Conservation (phyloP, 768 basidiomycete genomes). For the Tulasnella sp. region DNA sequence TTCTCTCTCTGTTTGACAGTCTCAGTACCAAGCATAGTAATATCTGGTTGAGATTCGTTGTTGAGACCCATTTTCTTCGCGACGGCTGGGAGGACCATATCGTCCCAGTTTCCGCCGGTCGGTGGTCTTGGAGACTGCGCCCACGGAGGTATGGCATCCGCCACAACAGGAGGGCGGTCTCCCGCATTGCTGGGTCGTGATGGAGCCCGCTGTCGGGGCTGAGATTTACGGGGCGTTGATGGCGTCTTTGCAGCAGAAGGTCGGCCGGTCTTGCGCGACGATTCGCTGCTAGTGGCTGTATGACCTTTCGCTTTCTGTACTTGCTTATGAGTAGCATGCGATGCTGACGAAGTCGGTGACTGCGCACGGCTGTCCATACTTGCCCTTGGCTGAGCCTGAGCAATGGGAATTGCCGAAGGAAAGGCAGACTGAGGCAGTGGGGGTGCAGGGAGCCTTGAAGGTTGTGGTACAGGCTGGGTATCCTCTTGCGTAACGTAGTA, state of each 20-base stretch:
- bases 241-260: constrained; percentile 6
- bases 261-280: constrained; percentile 11
- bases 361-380: not conserved
- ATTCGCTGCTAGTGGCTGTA: not conserved
- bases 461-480: not conserved
- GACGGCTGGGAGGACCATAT: constrained; percentile 80
- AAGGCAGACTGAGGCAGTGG: not conserved
- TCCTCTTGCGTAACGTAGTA: not conserved
- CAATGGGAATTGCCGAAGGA: not conserved
- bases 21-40: constrained; percentile 37
- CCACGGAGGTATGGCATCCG: constrained; percentile 77
- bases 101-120: constrained; percentile 74
- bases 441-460: not conserved
- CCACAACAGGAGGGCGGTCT: constrained; percentile 36
- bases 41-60: constrained; percentile 66
- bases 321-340: not conserved
- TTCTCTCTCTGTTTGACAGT: not conserved
- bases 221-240: not conserved
- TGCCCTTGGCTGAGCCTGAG: not conserved
- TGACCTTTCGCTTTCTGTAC: not conserved
- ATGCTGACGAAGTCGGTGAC: not conserved
- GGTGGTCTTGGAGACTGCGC: constrained; percentile 45
- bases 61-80: constrained; percentile 78
- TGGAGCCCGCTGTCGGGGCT: constrained; percentile 20
- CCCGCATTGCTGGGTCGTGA: constrained; percentile 19